Evolutionary conservation across 1,284 basidiomycete species (phyloP).

Genomic region (Meira nashicola): DNA sequence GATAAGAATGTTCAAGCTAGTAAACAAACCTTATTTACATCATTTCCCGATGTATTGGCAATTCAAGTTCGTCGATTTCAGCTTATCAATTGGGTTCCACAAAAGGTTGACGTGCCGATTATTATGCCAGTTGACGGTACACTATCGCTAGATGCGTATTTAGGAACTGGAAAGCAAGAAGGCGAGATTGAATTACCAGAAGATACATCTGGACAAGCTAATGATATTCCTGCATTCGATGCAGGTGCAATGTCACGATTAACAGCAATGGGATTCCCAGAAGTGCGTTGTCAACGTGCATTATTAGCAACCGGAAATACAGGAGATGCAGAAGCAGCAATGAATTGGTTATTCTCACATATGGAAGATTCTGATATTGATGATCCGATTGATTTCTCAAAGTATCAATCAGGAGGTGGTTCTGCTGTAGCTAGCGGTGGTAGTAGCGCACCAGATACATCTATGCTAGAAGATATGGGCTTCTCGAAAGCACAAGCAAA

Average conservation of each 20-base stretch:
- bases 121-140: constrained; percentile 61
- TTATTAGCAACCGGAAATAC: constrained; percentile 77
- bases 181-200: constrained; percentile 72
- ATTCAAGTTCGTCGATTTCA: constrained; percentile 93
- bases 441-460: constrained; percentile 36
- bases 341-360: constrained; percentile 90
- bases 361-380: constrained; percentile 95
- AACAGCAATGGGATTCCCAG: constrained; percentile 46
- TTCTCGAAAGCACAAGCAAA: constrained; percentile 76
- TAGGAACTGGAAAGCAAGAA: constrained; percentile 69
- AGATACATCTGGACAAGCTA: constrained; percentile 31
- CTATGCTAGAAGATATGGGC: constrained; percentile 83
- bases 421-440: constrained; percentile 26
- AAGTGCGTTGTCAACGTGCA: constrained; percentile 56
- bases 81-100: constrained; percentile 92
- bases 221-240: constrained; percentile 26
- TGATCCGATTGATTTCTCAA: constrained; percentile 61
- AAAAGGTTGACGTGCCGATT: constrained; percentile 87
- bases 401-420: constrained; percentile 35
- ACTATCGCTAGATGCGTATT: constrained; percentile 66
- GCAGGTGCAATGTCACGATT: constrained; percentile 39
- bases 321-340: constrained; percentile 71
- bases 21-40: constrained; percentile 69
- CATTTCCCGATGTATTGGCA: constrained; percentile 82
- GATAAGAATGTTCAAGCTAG: constrained; percentile 64